Evolutionary conservation across 108 stramenopile species (phyloP).

Genomic region (Aurantiochytrium sp.): DNA sequence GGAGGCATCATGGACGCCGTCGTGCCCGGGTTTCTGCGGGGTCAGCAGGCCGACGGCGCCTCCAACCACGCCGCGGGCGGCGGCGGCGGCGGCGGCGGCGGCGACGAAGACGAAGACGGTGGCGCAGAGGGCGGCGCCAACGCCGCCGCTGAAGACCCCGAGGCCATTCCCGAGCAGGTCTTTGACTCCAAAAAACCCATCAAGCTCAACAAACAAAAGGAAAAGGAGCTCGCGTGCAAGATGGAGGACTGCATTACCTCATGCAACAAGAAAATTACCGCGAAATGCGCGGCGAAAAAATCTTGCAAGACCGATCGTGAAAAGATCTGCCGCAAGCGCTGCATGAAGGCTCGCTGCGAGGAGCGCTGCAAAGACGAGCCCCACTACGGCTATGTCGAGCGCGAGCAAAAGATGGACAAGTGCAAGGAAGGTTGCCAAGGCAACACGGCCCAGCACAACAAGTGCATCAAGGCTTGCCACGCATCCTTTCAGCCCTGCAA

Average conservation of each 20-base stretch:
- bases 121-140: neutral
- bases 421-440: slow-evolving; percentile 17
- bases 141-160: neutral
- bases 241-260: neutral
- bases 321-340: neutral
- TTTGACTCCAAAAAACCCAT: neutral
- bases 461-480: slow-evolving; percentile 4
- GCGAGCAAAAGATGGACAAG: slow-evolving; percentile 14
- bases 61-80: neutral
- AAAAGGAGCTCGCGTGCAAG: neutral
- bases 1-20: neutral
- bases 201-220: neutral
- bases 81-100: neutral
- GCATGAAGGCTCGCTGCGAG: slow-evolving; percentile 13
- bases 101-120: neutral
- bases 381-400: slow-evolving; percentile 13
- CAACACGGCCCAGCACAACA: slow-evolving; percentile 3
- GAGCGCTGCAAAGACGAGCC: slow-evolving; percentile 16
- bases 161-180: neutral
- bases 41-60: neutral
- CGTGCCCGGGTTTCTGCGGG: neutral
- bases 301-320: neutral
- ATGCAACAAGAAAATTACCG: slow-evolving; percentile 6
- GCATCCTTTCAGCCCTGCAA: neutral
- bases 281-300: neutral